Evolutionary conservation across 2,329 filamentous ascomycete genomes (phyloP).

Genomic region (Cladosporium sp.): DNA sequence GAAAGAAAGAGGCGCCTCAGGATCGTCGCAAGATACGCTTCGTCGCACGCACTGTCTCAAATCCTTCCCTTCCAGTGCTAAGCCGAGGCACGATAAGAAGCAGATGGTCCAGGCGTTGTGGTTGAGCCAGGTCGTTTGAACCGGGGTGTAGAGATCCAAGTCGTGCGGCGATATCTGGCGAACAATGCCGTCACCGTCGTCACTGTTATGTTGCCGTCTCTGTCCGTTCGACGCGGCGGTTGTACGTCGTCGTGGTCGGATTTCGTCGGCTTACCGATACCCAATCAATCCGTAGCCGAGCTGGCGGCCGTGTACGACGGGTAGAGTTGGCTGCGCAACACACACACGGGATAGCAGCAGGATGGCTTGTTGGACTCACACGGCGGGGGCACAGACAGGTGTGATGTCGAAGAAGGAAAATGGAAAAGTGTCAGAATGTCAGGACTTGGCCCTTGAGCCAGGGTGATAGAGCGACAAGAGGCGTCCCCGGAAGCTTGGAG

Average conservation of each 20-base stretch:
- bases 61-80: conserved; percentile 5
- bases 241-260: neutral
- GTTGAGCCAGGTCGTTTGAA: no score
- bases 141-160: no score
- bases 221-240: neutral
- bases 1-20: neutral
- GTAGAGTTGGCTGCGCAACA: neutral
- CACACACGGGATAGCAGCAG: neutral
- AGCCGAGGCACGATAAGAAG: conserved; percentile 13
- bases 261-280: conserved; percentile 4
- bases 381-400: neutral
- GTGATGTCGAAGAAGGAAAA: neutral
- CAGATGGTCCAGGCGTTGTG: conserved; percentile 3
- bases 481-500: conserved; percentile 7
- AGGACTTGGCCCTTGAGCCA: no score
- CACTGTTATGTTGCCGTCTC: neutral
- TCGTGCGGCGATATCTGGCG: no score
- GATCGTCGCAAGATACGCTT: conserved; percentile 2
- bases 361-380: neutral
- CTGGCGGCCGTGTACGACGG: neutral
- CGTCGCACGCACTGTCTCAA: conserved; percentile 11
- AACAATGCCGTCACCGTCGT: neutral
- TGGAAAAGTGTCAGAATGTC: neutral
- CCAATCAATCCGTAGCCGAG: neutral
- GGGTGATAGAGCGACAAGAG: no score